Percentiles rank a stretch among this genome's conserved stretches.
phyloP scores from a whole-genome alignment of 257 asterid species.

The Solanum arcanum region DNA sequence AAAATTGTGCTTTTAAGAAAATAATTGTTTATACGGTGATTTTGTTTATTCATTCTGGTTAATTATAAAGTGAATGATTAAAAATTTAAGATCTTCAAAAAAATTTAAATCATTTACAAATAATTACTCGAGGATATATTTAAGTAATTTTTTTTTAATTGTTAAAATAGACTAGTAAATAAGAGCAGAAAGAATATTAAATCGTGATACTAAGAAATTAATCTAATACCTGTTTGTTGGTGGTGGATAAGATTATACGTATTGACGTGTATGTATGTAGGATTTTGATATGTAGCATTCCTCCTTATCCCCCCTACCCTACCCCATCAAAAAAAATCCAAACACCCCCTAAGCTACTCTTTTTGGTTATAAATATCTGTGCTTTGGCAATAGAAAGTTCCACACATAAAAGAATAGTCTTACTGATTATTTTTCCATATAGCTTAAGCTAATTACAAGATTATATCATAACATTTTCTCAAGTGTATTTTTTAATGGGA shows the following conservation, averaged over 20 bases:
- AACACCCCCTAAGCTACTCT: neutral
- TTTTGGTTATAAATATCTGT: neutral
- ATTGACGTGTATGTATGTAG: neutral
- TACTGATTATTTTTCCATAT: neutral
- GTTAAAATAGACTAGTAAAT: too few relatives aligned
- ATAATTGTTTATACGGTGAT: too few relatives aligned
- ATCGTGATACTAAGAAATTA: neutral
- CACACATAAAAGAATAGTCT: neutral
- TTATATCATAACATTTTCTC: neutral
- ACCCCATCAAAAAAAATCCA: neutral
- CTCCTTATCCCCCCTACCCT: neutral
- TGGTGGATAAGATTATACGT: neutral
- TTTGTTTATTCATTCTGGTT: too few relatives aligned
- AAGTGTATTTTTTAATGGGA: neutral
- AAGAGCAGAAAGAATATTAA: too few relatives aligned
- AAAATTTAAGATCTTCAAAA: too few relatives aligned
- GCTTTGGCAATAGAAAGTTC: neutral
- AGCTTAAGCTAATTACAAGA: neutral
- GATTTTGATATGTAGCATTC: neutral
- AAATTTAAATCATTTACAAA: accelerated
- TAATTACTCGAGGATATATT: too few relatives aligned
- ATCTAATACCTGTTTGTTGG: too few relatives aligned
- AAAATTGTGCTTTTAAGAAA: accelerated
- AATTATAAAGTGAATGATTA: too few relatives aligned
- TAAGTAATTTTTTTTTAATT: too few relatives aligned